These are phyloP conservation scores for Fraxinus sp. DNA, from an alignment of 305 asterid species.

Conservation along the genomic window DNA sequence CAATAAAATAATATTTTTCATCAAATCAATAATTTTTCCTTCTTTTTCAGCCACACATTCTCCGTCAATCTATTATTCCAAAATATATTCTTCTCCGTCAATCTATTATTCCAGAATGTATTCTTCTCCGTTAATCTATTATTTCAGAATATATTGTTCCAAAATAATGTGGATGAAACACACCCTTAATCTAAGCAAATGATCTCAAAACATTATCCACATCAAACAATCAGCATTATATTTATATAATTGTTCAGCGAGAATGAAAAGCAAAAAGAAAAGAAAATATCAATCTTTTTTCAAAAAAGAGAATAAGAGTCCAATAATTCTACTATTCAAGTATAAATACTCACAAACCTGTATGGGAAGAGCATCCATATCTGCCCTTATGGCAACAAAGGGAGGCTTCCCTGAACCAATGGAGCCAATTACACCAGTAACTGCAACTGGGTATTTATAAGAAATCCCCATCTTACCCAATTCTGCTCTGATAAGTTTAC, in stretches of 20 bases:
- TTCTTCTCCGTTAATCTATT: too few species aligned
- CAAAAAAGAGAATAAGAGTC: neutral
- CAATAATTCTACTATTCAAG: neutral
- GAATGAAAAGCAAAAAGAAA: neutral
- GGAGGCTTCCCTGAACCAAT: conserved; percentile 89
- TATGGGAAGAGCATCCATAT: conserved; percentile 91
- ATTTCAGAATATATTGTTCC: too few species aligned
- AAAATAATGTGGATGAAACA: too few species aligned
- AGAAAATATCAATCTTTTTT: neutral
- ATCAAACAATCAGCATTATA: neutral
- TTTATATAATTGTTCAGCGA: neutral
- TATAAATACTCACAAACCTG: conserved; percentile 45
- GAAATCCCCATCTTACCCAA: conserved; percentile 77
- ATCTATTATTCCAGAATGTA: too few species aligned
- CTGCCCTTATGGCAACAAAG: conserved; percentile 91
- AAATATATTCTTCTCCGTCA: too few species aligned
- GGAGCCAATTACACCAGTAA: conserved; percentile 78
- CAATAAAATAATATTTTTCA: too few species aligned
- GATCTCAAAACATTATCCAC: neutral
- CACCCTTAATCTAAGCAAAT: neutral
- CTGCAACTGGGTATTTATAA: conserved; percentile 73
- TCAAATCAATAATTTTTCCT: too few species aligned
- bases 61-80: too few species aligned
- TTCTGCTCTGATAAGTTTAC: conserved; percentile 79
- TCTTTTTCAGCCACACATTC: too few species aligned